phyloP scores from a whole-genome alignment of 371 early-diverging fungal genomes.

The Mycotypha africana region DNA sequence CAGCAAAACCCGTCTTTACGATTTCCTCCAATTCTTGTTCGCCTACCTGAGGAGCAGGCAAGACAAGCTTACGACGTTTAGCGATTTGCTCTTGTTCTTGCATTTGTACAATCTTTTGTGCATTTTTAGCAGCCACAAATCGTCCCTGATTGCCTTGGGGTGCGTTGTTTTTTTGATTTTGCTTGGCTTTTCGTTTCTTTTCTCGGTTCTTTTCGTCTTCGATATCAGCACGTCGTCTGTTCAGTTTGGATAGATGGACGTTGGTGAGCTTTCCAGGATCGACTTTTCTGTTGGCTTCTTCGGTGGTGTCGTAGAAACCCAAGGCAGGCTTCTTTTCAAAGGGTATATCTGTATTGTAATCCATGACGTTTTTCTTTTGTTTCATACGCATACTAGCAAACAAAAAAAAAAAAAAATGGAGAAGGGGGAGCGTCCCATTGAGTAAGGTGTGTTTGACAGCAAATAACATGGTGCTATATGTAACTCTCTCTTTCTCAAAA shows the following conservation, averaged over 20 bases:
- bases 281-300: slow-evolving; percentile 63
- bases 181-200: slow-evolving; percentile 65
- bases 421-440: too few relatives aligned
- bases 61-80: slow-evolving; percentile 71
- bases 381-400: slow-evolving; percentile 44
- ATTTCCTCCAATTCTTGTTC: slow-evolving; percentile 90
- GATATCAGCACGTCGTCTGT: slow-evolving; percentile 70
- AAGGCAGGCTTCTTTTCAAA: slow-evolving; percentile 83
- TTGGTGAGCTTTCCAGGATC: slow-evolving; percentile 60
- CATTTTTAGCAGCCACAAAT: slow-evolving; percentile 52
- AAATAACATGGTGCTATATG: too few relatives aligned
- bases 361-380: slow-evolving; percentile 74
- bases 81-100: slow-evolving; percentile 68
- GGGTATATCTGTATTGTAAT: slow-evolving; percentile 95
- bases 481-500: too few relatives aligned
- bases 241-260: slow-evolving; percentile 69
- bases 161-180: slow-evolving; percentile 41
- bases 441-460: too few relatives aligned
- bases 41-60: slow-evolving; percentile 91
- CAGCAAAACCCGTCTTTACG: slow-evolving; percentile 82
- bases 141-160: slow-evolving; percentile 44
- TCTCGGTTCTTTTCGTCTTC: slow-evolving; percentile 64
- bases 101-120: slow-evolving; percentile 48
- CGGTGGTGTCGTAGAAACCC: slow-evolving; percentile 90
- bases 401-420: too few relatives aligned